Evolutionary conservation across 177 flowering plant species (phyloP).

Genomic region (Telopea speciosissima): DNA sequence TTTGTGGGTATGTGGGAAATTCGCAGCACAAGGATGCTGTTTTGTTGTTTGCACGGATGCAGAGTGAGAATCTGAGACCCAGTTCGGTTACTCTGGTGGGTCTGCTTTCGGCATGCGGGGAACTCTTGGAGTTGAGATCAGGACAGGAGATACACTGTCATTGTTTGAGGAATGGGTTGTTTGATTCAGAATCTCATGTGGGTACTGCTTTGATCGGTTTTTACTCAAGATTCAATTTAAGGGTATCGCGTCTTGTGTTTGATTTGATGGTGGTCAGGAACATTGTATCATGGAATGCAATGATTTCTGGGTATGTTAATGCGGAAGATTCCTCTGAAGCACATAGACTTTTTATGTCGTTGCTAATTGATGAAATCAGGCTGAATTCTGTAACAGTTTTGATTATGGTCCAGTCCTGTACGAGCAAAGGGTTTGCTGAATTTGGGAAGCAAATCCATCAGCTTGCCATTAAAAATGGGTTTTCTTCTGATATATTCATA

Average conservation of each 20-base stretch:
- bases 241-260: constrained; percentile 28
- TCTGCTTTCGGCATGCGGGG: constrained; percentile 35
- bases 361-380: constrained; percentile 28
- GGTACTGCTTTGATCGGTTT: constrained; percentile 51
- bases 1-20: constrained; percentile 31
- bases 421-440: constrained; percentile 22
- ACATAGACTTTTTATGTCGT: constrained; percentile 24
- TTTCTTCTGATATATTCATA: constrained; percentile 29
- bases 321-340: constrained; percentile 28
- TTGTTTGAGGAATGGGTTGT: constrained; percentile 41
- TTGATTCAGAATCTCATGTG: constrained; percentile 31
- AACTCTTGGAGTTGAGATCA: constrained; percentile 22
- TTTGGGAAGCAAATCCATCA: constrained; percentile 46
- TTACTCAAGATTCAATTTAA: constrained; percentile 31
- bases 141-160: constrained; percentile 50
- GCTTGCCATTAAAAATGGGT: constrained; percentile 28
- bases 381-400: constrained; percentile 32
- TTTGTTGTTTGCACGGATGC: constrained; percentile 30
- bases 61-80: constrained; percentile 24
- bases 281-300: constrained; percentile 48
- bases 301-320: constrained; percentile 38
- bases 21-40: constrained; percentile 31
- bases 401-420: constrained; percentile 37
- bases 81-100: constrained; percentile 44
- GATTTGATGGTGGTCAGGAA: constrained; percentile 32